Percentiles rank a stretch among this genome's conserved stretches.
These are phyloP conservation scores for Fusarium pilosicola DNA, from an alignment of 2,329 filamentous ascomycete species.

Conservation along the genomic window DNA sequence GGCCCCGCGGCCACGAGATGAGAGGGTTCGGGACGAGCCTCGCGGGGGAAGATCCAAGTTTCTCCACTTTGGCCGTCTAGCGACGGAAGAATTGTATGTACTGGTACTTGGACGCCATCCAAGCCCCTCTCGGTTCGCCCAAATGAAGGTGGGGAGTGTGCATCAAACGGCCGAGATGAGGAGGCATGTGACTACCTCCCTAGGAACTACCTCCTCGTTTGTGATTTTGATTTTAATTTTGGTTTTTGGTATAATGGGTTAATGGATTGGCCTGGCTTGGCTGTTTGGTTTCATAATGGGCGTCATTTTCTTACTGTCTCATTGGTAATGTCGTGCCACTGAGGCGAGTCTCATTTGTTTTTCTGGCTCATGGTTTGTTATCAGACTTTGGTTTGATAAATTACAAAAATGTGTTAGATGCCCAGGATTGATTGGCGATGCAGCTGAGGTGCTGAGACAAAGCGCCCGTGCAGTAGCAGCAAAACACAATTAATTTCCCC, in stretches of 20 bases:
- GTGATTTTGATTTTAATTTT: conserved; percentile 18
- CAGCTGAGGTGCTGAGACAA: conserved; percentile 15
- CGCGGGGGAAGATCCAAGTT: conserved; percentile 20
- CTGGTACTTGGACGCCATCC: conserved; percentile 24
- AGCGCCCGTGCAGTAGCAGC: neutral
- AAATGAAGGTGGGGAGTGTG: conserved; percentile 28
- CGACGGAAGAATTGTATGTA: conserved; percentile 8
- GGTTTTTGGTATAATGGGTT: too few species aligned
- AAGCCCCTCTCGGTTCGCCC: conserved; percentile 16
- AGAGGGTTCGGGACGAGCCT: conserved; percentile 36
- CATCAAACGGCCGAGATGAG: conserved; percentile 17
- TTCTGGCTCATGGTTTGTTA: neutral
- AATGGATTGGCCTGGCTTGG: neutral
- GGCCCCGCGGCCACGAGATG: conserved; percentile 10
- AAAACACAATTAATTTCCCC: neutral
- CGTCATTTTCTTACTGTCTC: neutral
- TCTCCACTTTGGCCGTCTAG: conserved; percentile 1
- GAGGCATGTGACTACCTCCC: conserved; percentile 23
- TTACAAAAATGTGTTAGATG: conserved; percentile 10
- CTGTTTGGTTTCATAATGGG: neutral
- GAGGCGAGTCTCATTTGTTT: neutral
- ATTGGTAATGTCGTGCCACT: conserved; percentile 2
- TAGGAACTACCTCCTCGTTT: conserved; percentile 6
- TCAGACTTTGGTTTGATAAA: conserved; percentile 8
- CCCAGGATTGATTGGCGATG: neutral